Base-by-base conservation (phyloP, 495 filamentous ascomycete species). In the Clavariopsis aquatica region DNA sequence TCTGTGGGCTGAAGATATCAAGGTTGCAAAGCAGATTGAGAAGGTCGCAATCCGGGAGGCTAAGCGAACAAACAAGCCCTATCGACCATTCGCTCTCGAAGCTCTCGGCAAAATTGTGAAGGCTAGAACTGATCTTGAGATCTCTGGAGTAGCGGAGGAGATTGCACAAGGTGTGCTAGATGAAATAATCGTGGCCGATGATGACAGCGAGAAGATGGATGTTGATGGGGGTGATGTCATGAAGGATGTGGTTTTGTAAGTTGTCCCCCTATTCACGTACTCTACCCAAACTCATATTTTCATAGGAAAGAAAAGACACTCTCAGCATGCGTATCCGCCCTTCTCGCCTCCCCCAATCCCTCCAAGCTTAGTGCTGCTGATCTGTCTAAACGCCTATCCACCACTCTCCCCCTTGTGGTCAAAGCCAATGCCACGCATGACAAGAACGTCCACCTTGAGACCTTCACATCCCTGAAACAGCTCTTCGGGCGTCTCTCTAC, bases 21-120 rank as follows among this genome's bases (percentile, higher is more conserved):
- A 78, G 52, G 70, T 84, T 6, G 72, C 73, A 45, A 74, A 79
- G 19, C 70, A 82, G 60, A 81, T 85, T 69, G 70, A 55, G 15
- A 85, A 83, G 78, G 84, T 86, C 69, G 57, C 76, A 71, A 75
- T 76, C 17, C 41, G 57, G 75, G 94, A 98, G 82, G 92, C 92
- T 9, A 96, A 92, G 78, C 85, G 94, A 17, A 90, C 90, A 66
- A 98, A 97, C 72, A 82, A 83, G 24, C 75, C 78, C 1, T 98
- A 96, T 75, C 84, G 89, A 15, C 89, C 87, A 22, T 82, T 89
- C 71, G 91, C 90, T 19, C 78, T 96, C 57, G 76, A 80, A 54
- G 87, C 83, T 43, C 78, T 98, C 12, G 92, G 89, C 62, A 81
- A 85, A 55, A 88, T 93, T 64, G 82, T 84, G 10, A 81, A 80